Percentiles rank a stretch among this genome's conserved stretches.
phyloP scores from a whole-genome alignment of 257 asterid genomes.

The Oldenlandia corymbosa region DNA sequence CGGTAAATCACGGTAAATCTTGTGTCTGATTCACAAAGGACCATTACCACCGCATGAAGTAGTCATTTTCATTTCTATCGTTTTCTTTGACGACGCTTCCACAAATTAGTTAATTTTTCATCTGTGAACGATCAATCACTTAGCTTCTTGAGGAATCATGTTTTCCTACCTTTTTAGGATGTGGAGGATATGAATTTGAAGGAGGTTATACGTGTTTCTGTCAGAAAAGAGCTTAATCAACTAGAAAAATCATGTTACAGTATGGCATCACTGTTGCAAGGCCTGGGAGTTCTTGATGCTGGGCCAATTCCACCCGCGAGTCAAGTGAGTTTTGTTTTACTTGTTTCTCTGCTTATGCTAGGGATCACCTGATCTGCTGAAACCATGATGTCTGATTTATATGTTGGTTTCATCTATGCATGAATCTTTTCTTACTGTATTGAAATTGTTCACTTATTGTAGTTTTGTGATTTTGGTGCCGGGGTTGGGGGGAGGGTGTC shows the following conservation, averaged over 20 bases:
- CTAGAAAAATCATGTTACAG: conserved; percentile 51
- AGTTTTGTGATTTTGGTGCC: neutral
- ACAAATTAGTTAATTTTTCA: too few species aligned
- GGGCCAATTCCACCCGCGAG: conserved; percentile 39
- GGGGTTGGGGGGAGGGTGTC: too few species aligned
- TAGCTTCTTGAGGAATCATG: neutral
- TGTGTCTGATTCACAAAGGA: neutral
- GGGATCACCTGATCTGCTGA: neutral
- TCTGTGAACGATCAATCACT: neutral
- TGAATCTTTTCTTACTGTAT: neutral
- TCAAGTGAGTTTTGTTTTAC: conserved; percentile 45
- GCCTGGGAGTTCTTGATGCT: conserved; percentile 49
- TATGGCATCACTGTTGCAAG: conserved; percentile 70
- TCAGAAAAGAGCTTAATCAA: conserved; percentile 51
- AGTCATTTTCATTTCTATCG: neutral
- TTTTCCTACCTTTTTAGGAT: conserved; percentile 42
- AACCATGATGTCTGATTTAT: neutral
- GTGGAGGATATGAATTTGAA: conserved; percentile 79
- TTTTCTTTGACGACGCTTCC: too few species aligned
- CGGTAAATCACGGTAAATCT: conserved; percentile 11
- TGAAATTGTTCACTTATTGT: neutral
- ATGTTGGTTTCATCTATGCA: neutral
- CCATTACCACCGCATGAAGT: conserved; percentile 1
- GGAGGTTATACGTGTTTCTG: conserved; percentile 67
- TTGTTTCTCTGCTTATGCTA: neutral